These are phyloP conservation scores for Morella rubra DNA, from an alignment of 306 rosid genomes.

Conservation along the genomic window DNA sequence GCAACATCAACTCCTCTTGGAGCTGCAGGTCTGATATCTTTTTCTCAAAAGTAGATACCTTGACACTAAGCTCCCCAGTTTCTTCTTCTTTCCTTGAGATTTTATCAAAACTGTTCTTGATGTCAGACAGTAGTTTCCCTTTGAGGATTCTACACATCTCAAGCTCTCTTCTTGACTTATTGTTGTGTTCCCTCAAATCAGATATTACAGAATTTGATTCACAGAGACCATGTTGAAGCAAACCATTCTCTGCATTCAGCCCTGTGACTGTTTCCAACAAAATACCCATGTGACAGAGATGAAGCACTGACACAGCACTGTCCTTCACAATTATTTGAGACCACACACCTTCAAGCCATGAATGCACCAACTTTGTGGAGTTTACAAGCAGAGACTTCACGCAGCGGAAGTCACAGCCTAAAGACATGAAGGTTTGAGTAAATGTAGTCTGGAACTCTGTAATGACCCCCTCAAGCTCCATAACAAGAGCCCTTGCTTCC, in stretches of 20 bases:
- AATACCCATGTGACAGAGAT: conserved; percentile 86
- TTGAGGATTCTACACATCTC: conserved; percentile 75
- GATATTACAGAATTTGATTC: conserved; percentile 63
- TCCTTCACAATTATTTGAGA: conserved; percentile 82
- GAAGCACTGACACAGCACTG: conserved; percentile 77
- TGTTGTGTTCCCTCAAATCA: conserved; percentile 75
- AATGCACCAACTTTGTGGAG: conserved; percentile 56
- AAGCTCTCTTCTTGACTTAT: conserved; percentile 70
- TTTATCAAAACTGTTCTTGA: conserved; percentile 72
- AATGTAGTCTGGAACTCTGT: conserved; percentile 52
- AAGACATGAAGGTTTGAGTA: conserved; percentile 41
- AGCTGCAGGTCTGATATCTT: conserved; percentile 69
- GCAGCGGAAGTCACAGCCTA: conserved; percentile 55
- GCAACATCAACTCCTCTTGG: conserved; percentile 82
- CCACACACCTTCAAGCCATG: conserved; percentile 85
- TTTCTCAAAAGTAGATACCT: conserved; percentile 59
- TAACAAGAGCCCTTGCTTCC: conserved; percentile 54
- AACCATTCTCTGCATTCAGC: conserved; percentile 82
- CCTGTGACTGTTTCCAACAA: conserved; percentile 83
- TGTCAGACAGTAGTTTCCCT: conserved; percentile 80
- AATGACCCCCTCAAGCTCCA: conserved; percentile 54
- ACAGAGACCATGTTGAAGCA: conserved; percentile 72
- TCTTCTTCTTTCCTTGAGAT: conserved; percentile 74
- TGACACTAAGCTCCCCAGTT: conserved; percentile 58
- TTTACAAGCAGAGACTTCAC: conserved; percentile 54